These are phyloP conservation scores for Phoenix roebelenii DNA, from an alignment of 176 grass and related monocot genomes.

Conservation along the genomic window DNA sequence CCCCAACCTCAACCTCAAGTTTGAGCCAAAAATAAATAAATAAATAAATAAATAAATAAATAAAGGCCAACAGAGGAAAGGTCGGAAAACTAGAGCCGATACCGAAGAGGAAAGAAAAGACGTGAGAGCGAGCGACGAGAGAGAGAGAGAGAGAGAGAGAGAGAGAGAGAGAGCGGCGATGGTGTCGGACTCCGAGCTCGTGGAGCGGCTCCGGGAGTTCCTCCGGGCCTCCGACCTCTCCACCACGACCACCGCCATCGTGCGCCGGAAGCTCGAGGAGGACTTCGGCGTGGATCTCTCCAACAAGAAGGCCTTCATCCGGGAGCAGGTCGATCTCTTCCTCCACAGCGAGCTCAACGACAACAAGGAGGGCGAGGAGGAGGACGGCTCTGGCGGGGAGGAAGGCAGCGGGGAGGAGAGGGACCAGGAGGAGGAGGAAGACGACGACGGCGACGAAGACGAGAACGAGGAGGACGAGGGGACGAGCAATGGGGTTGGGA, in stretches of 20 bases:
- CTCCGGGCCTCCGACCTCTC: constrained; percentile 76
- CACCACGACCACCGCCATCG: constrained; percentile 65
- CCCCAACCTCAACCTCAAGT: too few relatives aligned
- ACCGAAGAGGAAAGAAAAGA: too few relatives aligned
- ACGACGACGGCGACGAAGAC: constrained; percentile 33
- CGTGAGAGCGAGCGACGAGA: too few relatives aligned
- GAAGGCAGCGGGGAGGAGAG: neutral
- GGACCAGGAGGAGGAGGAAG: neutral
- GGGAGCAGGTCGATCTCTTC: constrained; percentile 89
- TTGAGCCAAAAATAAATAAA: too few relatives aligned
- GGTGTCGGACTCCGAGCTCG: constrained; percentile 87
- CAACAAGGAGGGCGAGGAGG: constrained; percentile 22
- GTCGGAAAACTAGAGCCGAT: too few relatives aligned
- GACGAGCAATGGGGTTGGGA: constrained; percentile 2
- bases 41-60: too few relatives aligned
- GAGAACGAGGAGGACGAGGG: constrained; percentile 39
- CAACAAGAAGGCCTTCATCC: constrained; percentile 84
- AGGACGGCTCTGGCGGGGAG: constrained; percentile 10
- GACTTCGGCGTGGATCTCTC: constrained; percentile 82
- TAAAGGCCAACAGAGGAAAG: too few relatives aligned
- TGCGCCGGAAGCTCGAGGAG: constrained; percentile 86
- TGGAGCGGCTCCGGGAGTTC: constrained; percentile 71
- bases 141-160: too few relatives aligned
- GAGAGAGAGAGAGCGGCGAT: constrained; percentile 14
- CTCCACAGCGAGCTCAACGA: constrained; percentile 37